Evolutionary conservation across 768 basidiomycete species (phyloP).

Genomic region (Asterophora lycoperdoides): DNA sequence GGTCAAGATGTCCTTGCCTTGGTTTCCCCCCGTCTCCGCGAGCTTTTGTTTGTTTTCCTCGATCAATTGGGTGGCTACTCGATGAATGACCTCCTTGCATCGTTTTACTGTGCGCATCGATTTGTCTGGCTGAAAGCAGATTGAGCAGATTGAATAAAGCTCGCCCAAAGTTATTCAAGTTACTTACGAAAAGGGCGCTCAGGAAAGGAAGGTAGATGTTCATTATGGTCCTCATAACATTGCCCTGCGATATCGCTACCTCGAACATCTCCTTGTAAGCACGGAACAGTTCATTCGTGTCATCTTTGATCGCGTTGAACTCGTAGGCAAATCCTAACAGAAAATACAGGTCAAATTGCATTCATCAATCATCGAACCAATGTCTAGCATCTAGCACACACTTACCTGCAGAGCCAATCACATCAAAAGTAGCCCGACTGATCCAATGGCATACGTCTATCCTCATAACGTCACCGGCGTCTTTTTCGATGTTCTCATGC

Average conservation of each 20-base stretch:
- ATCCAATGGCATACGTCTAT: conserved; percentile 82
- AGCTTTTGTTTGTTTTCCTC: conserved; percentile 77
- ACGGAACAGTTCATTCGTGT: conserved; percentile 70
- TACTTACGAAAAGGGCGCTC: conserved; percentile 27
- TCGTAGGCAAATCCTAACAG: conserved; percentile 75
- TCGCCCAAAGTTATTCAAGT: too few species aligned
- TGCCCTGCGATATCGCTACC: conserved; percentile 56
- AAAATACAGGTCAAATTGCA: background rate
- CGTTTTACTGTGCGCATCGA: conserved; percentile 44
- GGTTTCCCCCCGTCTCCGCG: conserved; percentile 48
- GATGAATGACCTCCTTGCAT: conserved; percentile 59
- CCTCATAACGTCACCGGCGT: conserved; percentile 26
- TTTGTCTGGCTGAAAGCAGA: conserved; percentile 50
- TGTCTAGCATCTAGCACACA: too few species aligned
- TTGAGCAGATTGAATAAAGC: background rate
- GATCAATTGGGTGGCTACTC: conserved; percentile 71
- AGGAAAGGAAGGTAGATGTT: conserved; percentile 57
- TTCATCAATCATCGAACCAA: background rate
- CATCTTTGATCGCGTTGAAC: conserved; percentile 79
- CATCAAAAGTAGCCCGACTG: conserved; percentile 82
- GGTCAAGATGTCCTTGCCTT: conserved; percentile 72
- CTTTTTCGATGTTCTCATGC: conserved; percentile 24
- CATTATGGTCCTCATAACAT: conserved; percentile 40
- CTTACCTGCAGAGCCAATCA: conserved; percentile 84
- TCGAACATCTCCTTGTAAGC: conserved; percentile 89